A percentile compares a stretch with the other conserved stretches of the same genome.
These are phyloP conservation scores for Cryphonectria naterciae DNA, from an alignment of 2,329 filamentous ascomycete genomes.

Conservation along the genomic window DNA sequence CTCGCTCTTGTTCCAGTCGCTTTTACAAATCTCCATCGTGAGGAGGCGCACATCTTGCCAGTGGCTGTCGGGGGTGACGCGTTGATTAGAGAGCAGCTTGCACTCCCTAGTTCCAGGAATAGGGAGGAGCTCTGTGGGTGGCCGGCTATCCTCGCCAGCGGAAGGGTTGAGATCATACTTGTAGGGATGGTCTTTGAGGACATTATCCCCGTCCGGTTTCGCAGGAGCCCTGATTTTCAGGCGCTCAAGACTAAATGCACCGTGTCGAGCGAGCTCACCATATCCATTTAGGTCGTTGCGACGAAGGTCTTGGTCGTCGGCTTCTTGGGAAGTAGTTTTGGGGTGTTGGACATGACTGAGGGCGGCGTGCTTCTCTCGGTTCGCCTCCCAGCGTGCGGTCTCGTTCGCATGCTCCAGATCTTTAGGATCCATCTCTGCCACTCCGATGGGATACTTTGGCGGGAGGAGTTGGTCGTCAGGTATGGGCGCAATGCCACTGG, in stretches of 20 bases:
- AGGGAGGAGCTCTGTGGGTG: conserved; percentile 49
- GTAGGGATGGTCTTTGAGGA: conserved; percentile 41
- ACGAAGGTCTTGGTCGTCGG: conserved; percentile 31
- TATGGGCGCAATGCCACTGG: conserved; percentile 69
- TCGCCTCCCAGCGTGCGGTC: conserved; percentile 20
- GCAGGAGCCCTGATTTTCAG: conserved; percentile 32
- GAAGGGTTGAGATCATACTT: conserved; percentile 39
- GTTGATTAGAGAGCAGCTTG: conserved; percentile 65
- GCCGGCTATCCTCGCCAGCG: conserved; percentile 34
- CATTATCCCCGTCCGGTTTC: conserved; percentile 39
- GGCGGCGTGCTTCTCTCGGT: conserved; percentile 32
- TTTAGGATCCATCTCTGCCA: conserved; percentile 25
- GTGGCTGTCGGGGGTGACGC: conserved; percentile 76
- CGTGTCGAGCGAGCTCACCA: conserved; percentile 18
- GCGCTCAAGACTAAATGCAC: conserved; percentile 23
- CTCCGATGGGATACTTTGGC: conserved; percentile 64
- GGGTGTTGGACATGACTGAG: conserved; percentile 33
- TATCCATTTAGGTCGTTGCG: conserved; percentile 12
- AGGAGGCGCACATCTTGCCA: conserved; percentile 94
- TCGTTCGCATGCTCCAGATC: not conserved
- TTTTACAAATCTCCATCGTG: conserved; percentile 55
- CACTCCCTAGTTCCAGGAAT: conserved; percentile 62
- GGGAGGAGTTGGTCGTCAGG: conserved; percentile 74
- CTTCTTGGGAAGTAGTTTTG: conserved; percentile 21
- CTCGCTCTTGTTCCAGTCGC: conserved; percentile 28